Evolutionary conservation across 768 basidiomycete species (phyloP).

Genomic region (Crassisporium funariophilum): DNA sequence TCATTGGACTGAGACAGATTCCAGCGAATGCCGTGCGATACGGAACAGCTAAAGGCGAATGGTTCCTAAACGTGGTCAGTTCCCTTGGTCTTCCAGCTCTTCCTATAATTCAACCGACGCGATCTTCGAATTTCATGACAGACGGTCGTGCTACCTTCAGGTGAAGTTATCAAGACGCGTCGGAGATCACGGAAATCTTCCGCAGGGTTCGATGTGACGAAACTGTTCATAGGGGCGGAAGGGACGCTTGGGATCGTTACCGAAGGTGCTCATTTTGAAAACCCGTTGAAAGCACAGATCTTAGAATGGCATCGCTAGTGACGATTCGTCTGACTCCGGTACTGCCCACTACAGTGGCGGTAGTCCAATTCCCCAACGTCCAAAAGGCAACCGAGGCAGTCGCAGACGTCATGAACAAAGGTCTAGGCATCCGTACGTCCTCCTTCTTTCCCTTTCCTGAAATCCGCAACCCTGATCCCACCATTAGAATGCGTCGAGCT

Average conservation of each 20-base stretch:
- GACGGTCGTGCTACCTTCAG: conserved; percentile 89
- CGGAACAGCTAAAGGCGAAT: conserved; percentile 87
- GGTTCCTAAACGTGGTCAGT: conserved; percentile 81
- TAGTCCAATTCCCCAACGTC: conserved; percentile 80
- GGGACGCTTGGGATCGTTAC: conserved; percentile 87
- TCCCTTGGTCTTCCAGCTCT: neutral
- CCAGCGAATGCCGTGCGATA: conserved; percentile 81
- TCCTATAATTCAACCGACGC: neutral
- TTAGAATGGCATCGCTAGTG: conserved; percentile 39
- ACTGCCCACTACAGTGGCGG: conserved; percentile 80
- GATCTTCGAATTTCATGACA: conserved; percentile 32
- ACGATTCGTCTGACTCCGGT: conserved; percentile 83
- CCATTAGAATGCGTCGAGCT: conserved; percentile 80
- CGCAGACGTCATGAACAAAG: conserved; percentile 68
- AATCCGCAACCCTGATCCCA: no score
- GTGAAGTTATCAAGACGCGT: conserved; percentile 90
- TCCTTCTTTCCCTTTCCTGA: neutral
- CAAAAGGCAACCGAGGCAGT: conserved; percentile 75
- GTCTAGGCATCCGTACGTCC: conserved; percentile 73
- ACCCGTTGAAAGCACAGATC: neutral
- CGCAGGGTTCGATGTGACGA: conserved; percentile 84
- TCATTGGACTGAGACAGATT: neutral
- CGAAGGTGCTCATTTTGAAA: conserved; percentile 51
- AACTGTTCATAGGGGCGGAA: conserved; percentile 83
- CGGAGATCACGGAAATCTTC: conserved; percentile 79